These are phyloP conservation scores for Pyronema domesticum DNA, from an alignment of 495 filamentous ascomycete species.

Conservation along the genomic window DNA sequence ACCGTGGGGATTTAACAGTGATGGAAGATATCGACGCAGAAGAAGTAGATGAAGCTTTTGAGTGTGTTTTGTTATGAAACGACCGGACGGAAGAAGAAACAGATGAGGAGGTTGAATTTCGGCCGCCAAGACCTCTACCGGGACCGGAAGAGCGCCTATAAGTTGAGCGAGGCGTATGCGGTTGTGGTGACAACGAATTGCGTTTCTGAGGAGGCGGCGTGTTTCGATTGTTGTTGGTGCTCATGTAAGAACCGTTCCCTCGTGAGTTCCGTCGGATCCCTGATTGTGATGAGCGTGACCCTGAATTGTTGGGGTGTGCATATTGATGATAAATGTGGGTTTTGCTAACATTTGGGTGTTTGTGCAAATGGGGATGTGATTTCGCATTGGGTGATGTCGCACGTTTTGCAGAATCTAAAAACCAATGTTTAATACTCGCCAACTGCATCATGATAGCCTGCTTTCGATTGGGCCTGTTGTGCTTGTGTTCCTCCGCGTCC, in stretches of 20 bases:
- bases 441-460: slow-evolving; percentile 60
- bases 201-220: slow-evolving; percentile 36
- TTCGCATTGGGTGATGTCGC: slow-evolving; percentile 46
- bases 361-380: slow-evolving; percentile 28
- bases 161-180: slow-evolving; percentile 71
- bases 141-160: slow-evolving; percentile 51
- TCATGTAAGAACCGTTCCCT: slow-evolving; percentile 14
- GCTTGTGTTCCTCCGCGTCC: slow-evolving; percentile 43
- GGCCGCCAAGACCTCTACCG: slow-evolving; percentile 51
- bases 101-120: slow-evolving; percentile 92
- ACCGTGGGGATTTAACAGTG: slow-evolving; percentile 41
- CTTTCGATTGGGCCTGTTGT: slow-evolving; percentile 42
- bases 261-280: slow-evolving; percentile 18
- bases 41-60: slow-evolving; percentile 84
- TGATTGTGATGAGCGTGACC: slow-evolving; percentile 3
- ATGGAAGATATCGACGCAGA: slow-evolving; percentile 55
- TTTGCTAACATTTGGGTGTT: slow-evolving; percentile 3
- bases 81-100: slow-evolving; percentile 84
- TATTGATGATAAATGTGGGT: slow-evolving; percentile 25
- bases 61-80: slow-evolving; percentile 82
- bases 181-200: slow-evolving; percentile 74
- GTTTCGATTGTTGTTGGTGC: slow-evolving; percentile 26
- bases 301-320: slow-evolving; percentile 29
- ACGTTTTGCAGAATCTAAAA: slow-evolving; percentile 58
- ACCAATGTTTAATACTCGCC: slow-evolving; percentile 76